A percentile compares a stretch with the other conserved stretches of the same genome.
Evolutionary conservation across 495 filamentous ascomycete genomes (phyloP).

Genomic region (Peziza echinospora): DNA sequence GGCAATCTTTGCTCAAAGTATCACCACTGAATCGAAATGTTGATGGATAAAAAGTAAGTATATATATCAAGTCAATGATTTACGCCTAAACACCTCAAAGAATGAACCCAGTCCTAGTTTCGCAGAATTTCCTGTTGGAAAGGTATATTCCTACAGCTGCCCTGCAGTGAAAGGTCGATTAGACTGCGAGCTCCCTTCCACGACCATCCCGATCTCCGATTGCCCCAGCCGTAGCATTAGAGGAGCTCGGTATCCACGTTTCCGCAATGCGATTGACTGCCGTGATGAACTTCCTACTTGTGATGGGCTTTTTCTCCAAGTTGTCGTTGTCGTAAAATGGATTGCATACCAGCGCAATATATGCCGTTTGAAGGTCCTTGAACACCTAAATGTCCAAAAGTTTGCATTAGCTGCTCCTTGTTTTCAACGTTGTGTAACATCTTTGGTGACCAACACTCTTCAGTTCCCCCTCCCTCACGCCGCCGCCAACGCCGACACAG

Average conservation of each 20-base stretch:
- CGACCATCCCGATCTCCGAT: background rate
- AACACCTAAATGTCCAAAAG: constrained; percentile 41
- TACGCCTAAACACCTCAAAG: no score
- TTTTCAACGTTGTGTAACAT: background rate
- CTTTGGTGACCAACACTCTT: constrained; percentile 35
- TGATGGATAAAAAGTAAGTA: no score
- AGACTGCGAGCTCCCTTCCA: background rate
- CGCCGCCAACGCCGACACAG: constrained; percentile 44
- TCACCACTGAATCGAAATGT: no score
- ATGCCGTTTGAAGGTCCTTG: constrained; percentile 71
- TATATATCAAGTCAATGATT: no score
- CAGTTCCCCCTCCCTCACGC: constrained; percentile 60
- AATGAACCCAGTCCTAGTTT: no score
- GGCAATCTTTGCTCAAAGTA: no score
- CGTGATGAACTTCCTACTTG: constrained; percentile 52
- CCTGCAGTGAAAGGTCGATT: no score
- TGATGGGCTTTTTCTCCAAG: constrained; percentile 44
- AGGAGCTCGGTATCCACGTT: constrained; percentile 33
- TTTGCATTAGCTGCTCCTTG: constrained; percentile 1
- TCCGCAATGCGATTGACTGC: constrained; percentile 76
- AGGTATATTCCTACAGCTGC: no score
- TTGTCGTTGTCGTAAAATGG: constrained; percentile 89
- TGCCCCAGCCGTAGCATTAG: background rate
- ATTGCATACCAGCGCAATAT: constrained; percentile 73
- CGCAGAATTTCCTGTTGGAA: no score